These are phyloP conservation scores for Irpex sp. DNA, from an alignment of 1,284 basidiomycete species.

Conservation along the genomic window DNA sequence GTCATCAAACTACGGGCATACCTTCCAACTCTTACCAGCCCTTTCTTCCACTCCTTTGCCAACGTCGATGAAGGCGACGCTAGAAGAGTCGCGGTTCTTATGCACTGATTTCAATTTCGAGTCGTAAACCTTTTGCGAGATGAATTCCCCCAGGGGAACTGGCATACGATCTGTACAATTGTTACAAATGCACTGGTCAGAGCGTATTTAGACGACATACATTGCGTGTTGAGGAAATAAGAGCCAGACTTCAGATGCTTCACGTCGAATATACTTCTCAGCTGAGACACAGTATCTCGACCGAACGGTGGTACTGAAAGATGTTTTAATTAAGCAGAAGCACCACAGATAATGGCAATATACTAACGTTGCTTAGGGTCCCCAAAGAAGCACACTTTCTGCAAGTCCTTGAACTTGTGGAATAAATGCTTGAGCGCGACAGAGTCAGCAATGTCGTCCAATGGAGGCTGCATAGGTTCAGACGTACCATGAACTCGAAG, in stretches of 20 bases:
- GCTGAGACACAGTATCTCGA: slow-evolving; percentile 30
- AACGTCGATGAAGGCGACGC: slow-evolving; percentile 38
- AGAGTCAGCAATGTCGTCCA: too few relatives aligned
- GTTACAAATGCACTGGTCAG: neutral
- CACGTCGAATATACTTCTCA: slow-evolving; percentile 44
- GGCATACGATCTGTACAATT: slow-evolving; percentile 43
- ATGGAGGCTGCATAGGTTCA: slow-evolving; percentile 11
- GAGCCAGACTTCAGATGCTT: slow-evolving; percentile 29
- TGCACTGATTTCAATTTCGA: slow-evolving; percentile 33
- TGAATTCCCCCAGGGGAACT: slow-evolving; percentile 38
- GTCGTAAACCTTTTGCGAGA: slow-evolving; percentile 39
- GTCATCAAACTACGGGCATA: too few relatives aligned
- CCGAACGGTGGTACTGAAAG: slow-evolving; percentile 47
- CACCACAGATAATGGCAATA: neutral
- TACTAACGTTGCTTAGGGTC: slow-evolving; percentile 41
- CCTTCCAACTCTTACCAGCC: slow-evolving; percentile 35
- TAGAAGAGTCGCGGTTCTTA: slow-evolving; percentile 15
- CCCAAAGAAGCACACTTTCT: slow-evolving; percentile 40
- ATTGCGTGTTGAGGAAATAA: slow-evolving; percentile 41
- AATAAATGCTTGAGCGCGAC: too few relatives aligned
- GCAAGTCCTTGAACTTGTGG: slow-evolving; percentile 26
- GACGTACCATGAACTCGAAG: slow-evolving; percentile 36
- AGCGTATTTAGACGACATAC: slow-evolving; percentile 21
- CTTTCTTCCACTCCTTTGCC: slow-evolving; percentile 31
- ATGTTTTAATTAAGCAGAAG: neutral